These are phyloP conservation scores for Ogataea nakhonphanomensis DNA, from an alignment of 805 yeast species.

Conservation along the genomic window DNA sequence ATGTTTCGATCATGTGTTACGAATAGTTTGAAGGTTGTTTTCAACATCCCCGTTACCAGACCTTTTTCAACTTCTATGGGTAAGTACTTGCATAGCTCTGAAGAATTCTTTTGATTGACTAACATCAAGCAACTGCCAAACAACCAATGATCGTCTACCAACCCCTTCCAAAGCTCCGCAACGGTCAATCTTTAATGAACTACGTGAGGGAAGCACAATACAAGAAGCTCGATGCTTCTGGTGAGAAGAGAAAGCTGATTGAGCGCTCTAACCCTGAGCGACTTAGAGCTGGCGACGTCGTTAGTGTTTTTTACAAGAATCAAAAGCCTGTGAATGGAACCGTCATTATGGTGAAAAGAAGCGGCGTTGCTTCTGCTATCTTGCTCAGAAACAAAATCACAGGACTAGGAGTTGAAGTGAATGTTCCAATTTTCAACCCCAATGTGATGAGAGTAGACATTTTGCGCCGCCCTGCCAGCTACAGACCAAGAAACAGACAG, in stretches of 20 bases:
- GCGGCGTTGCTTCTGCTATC: conserved; percentile 70
- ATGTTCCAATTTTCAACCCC: conserved; percentile 81
- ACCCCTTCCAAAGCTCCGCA: conserved; percentile 48
- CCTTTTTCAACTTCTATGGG: neutral
- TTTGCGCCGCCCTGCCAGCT: conserved; percentile 66
- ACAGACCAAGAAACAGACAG: conserved; percentile 79
- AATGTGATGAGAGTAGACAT: conserved; percentile 72
- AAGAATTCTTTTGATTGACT: neutral
- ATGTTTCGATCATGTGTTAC: conserved; percentile 1
- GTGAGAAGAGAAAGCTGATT: conserved; percentile 58
- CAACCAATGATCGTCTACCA: conserved; percentile 39
- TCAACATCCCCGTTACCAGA: neutral
- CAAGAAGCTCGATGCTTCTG: conserved; percentile 65
- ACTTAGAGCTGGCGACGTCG: conserved; percentile 77
- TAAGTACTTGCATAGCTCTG: neutral
- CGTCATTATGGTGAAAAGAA: conserved; percentile 71
- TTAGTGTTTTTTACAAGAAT: conserved; percentile 66
- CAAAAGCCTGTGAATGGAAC: conserved; percentile 74
- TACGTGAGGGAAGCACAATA: conserved; percentile 50
- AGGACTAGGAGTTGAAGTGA: conserved; percentile 80
- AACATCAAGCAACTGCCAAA: conserved; percentile 7
- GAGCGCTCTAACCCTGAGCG: conserved; percentile 43
- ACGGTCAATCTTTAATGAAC: conserved; percentile 43
- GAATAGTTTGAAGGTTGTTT: neutral
- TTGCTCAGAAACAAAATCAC: conserved; percentile 77